phyloP scores from a whole-genome alignment of 1,284 basidiomycete genomes.

The Erythrobasidium hasegawianum region DNA sequence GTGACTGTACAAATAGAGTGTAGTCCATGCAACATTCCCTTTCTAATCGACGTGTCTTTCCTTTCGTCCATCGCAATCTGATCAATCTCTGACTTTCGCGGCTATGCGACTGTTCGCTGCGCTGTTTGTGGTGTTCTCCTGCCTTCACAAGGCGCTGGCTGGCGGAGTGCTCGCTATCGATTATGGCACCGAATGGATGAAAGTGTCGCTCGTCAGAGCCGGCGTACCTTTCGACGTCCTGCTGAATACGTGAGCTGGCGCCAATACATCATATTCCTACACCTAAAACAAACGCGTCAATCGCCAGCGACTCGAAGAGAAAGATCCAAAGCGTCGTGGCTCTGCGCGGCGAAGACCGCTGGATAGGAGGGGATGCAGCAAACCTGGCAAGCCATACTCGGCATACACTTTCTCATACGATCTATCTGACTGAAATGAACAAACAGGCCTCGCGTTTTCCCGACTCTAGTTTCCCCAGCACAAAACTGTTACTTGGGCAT shows the following conservation, averaged over 20 bases:
- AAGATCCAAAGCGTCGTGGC: constrained; percentile 84
- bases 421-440: not conserved
- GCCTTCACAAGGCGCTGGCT: not conserved
- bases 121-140: not conserved
- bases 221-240: constrained; percentile 94
- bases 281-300: too few species aligned
- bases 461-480: constrained; percentile 73
- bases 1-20: not conserved
- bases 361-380: constrained; percentile 83
- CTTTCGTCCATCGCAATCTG: not conserved
- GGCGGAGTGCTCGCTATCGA: constrained; percentile 71
- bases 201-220: constrained; percentile 92
- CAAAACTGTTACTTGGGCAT: constrained; percentile 82
- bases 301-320: constrained; percentile 81
- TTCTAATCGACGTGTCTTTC: not conserved
- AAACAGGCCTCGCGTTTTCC: constrained; percentile 79
- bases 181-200: constrained; percentile 94
- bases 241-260: constrained; percentile 60
- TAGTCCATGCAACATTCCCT: not conserved
- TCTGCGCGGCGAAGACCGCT: constrained; percentile 80
- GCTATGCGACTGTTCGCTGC: not conserved
- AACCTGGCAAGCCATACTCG: constrained; percentile 71
- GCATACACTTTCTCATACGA: too few species aligned
- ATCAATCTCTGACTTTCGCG: not conserved
- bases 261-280: too few species aligned